phyloP scores from a whole-genome alignment of 148 eudicot species.

The Euryodendron excelsum region DNA sequence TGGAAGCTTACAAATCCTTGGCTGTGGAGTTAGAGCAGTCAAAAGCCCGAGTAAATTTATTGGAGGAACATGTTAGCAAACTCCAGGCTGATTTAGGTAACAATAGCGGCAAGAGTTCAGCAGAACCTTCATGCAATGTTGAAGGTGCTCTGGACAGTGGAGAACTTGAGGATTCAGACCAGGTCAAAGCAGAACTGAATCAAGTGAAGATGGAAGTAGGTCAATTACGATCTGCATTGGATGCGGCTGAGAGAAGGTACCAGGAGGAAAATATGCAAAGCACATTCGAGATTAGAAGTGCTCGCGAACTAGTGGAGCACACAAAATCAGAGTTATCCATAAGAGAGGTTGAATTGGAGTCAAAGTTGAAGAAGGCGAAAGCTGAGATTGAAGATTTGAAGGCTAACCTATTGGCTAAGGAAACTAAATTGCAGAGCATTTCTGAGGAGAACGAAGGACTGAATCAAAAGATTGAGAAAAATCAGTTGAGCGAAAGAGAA shows the following conservation, averaged over 20 bases:
- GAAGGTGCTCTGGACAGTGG: slow-evolving; percentile 14
- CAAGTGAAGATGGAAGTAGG: slow-evolving; percentile 47
- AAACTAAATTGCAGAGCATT: slow-evolving; percentile 27
- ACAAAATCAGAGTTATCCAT: slow-evolving; percentile 49
- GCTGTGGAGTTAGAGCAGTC: slow-evolving; percentile 56
- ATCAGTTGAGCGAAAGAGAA: slow-evolving; percentile 21
- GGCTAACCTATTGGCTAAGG: slow-evolving; percentile 39
- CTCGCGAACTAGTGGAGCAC: slow-evolving; percentile 62
- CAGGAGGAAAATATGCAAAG: slow-evolving; percentile 67
- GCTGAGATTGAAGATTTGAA: slow-evolving; percentile 47
- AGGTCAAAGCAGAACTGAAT: slow-evolving; percentile 49
- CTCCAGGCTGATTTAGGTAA: slow-evolving; percentile 36
- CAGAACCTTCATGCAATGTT: slow-evolving; percentile 1
- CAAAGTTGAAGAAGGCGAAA: slow-evolving; percentile 40
- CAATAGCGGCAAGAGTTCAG: slow-evolving; percentile 14
- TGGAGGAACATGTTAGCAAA: slow-evolving; percentile 50
- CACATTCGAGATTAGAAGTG: slow-evolving; percentile 68
- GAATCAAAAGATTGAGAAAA: slow-evolving; percentile 27
- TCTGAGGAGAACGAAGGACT: slow-evolving; percentile 35
- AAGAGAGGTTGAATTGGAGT: slow-evolving; percentile 52
- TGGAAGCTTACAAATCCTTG: slow-evolving; percentile 50
- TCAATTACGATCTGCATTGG: slow-evolving; percentile 54
- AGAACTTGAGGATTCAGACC: slow-evolving; percentile 31
- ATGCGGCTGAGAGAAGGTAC: slow-evolving; percentile 63
- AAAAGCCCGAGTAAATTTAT: slow-evolving; percentile 39